Conservation (phyloP, 2,329 filamentous ascomycete species). For the Aspergillus aculeatus region DNA sequence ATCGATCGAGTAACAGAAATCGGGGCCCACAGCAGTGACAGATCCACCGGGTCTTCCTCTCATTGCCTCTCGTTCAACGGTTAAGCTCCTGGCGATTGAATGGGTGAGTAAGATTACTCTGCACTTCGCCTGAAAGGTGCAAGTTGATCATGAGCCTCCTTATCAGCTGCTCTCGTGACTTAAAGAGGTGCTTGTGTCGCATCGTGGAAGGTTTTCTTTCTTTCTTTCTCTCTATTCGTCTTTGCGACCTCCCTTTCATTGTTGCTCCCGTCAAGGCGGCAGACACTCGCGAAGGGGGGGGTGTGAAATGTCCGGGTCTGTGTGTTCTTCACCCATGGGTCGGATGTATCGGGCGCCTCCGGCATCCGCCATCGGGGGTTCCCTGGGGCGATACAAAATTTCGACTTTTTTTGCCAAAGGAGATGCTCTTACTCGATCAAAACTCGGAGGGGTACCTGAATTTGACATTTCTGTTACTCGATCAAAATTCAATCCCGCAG, state of each 20-base stretch:
- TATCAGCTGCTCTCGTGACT: slow-evolving; percentile 12
- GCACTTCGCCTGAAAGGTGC: background rate
- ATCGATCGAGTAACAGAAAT: slow-evolving; percentile 20
- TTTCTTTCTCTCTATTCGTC: background rate
- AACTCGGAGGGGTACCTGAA: slow-evolving; percentile 23
- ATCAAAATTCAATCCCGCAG: slow-evolving; percentile 7
- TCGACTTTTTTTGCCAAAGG: background rate
- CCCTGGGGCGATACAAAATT: slow-evolving; percentile 8
- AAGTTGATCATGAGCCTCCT: slow-evolving; percentile 4
- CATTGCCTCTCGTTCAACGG: slow-evolving; percentile 1
- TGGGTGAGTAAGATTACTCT: background rate
- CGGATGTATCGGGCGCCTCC: slow-evolving; percentile 29
- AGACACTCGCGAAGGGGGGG: background rate
- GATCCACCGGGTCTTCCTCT: background rate
- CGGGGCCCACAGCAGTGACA: slow-evolving; percentile 2
- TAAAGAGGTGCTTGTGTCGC: background rate
- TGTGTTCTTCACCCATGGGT: slow-evolving; percentile 17
- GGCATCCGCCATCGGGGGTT: slow-evolving; percentile 22
- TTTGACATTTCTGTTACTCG: slow-evolving; percentile 22
- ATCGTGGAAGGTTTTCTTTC: background rate
- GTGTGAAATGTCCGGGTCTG: background rate
- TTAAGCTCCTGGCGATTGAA: background rate
- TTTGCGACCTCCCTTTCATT: slow-evolving; percentile 17
- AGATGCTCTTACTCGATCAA: slow-evolving; percentile 29
- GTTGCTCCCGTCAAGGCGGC: slow-evolving; percentile 22